Evolutionary conservation across 129 eudicot genomes (phyloP).

Genomic region (Escallonia rubra): DNA sequence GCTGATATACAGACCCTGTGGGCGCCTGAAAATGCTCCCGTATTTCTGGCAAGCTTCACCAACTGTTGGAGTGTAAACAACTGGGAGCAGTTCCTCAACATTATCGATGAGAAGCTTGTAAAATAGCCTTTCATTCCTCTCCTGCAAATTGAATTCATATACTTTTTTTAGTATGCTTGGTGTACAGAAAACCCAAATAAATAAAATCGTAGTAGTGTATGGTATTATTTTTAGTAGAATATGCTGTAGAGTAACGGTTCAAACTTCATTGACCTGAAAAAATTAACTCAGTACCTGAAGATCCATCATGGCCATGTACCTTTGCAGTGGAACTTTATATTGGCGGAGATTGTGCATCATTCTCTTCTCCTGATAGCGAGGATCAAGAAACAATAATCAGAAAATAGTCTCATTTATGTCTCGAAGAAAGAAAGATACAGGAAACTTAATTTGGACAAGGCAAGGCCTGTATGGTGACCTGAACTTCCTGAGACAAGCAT

Average conservation of each 20-base stretch:
- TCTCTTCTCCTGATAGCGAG: slow-evolving; percentile 56
- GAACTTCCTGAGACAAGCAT: slow-evolving; percentile 60
- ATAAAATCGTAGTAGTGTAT: no score
- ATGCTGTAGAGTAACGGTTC: no score
- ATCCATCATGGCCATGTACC: slow-evolving; percentile 87
- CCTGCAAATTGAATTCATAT: slow-evolving; percentile 37
- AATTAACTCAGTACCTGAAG: slow-evolving; percentile 56
- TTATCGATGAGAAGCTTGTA: slow-evolving; percentile 84
- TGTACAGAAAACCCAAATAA: no score
- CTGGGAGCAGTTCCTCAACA: slow-evolving; percentile 85
- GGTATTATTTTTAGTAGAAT: no score
- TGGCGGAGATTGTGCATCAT: slow-evolving; percentile 61
- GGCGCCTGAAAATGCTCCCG: slow-evolving; percentile 84
- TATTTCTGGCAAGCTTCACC: slow-evolving; percentile 99
- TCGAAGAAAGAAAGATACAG: not conserved
- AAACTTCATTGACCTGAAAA: not conserved
- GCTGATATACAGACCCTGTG: slow-evolving; percentile 87
- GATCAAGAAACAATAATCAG: slow-evolving; percentile 11
- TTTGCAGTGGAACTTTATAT: slow-evolving; percentile 77
- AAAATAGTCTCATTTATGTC: not conserved
- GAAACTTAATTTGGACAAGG: slow-evolving; percentile 12
- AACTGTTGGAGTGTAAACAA: slow-evolving; percentile 84
- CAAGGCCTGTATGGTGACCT: slow-evolving; percentile 72
- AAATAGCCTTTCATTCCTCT: slow-evolving; percentile 76
- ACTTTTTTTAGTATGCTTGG: no score